Base-by-base conservation (phyloP, 2,329 filamentous ascomycete species). In the Seiridium cupressi region DNA sequence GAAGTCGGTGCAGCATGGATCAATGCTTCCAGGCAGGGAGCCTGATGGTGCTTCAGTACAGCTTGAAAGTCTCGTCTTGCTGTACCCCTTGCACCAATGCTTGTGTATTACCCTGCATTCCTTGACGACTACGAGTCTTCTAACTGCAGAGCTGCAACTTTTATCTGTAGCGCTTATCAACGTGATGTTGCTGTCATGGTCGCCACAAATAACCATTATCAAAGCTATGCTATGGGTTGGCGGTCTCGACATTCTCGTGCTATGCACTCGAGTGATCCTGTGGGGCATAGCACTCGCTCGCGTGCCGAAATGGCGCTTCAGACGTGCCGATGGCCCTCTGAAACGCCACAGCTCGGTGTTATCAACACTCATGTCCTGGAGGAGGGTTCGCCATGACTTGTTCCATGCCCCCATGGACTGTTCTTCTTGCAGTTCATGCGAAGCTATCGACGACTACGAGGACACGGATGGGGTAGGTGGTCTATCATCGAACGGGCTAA, bases 271-370 rank as follows among this genome's bases (percentile, higher is more conserved):
- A 36, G 85, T 95, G 10, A 85, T 98, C 42, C 84, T 83, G 67
- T 96, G 92, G 90, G 93, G 91, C 51, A 89, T 98, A 57, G 84
- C 89, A 34, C 78, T 99, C 62, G 93, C 94, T 55, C 84, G 94
- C 60, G 91, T 98, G 18, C 95, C 95, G 2, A 92, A 88, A 67
- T 97, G 94, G 92, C 90, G 93, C 48, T 93, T 98, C 68, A 84
- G 87, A 66, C 85, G 88, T 59, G 77, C 81, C 18, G 72, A 77
- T 1, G 71, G 70, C 36, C 68, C 66, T 4, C 69, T 71, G 59
- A 74, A 76, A 65, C 72, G 75, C 60, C 62, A 70, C 42, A 67
- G 73, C 62, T 63, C 72, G 66, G 57, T 79, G 65, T 57, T 75
- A 66, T 72, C 76, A 60, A 69, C 79, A 65, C 65, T 76, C 63